These are phyloP conservation scores for Cladophialophora chaetospira DNA, from an alignment of 2,329 filamentous ascomycete species.

Conservation along the genomic window DNA sequence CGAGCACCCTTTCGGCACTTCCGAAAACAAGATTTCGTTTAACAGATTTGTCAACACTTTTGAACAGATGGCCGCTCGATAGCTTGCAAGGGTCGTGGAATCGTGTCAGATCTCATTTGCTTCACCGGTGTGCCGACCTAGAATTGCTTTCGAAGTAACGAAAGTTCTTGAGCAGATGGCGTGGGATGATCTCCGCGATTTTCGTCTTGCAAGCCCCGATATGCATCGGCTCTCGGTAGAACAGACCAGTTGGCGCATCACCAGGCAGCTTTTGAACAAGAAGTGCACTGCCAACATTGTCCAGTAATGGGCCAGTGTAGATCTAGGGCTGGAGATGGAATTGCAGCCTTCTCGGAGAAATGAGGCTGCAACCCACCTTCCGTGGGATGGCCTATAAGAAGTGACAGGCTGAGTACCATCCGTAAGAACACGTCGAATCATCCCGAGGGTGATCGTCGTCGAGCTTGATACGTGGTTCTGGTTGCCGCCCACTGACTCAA, in stretches of 20 bases:
- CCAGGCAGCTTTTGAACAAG: background rate
- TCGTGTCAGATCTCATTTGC: no score
- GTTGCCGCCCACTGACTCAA: background rate
- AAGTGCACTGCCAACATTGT: background rate
- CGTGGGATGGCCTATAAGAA: background rate
- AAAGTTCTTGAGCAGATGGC: background rate
- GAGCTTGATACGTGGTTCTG: background rate
- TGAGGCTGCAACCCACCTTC: background rate
- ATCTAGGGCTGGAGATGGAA: background rate
- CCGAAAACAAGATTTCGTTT: background rate
- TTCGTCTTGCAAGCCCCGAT: background rate
- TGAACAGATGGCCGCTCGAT: background rate
- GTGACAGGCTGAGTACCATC: background rate
- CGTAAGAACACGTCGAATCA: background rate
- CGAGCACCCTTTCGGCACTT: background rate
- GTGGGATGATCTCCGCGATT: background rate
- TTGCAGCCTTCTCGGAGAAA: conserved; percentile 1
- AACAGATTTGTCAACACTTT: background rate
- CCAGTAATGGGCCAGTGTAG: background rate
- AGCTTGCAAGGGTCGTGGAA: background rate
- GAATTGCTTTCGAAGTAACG: no score
- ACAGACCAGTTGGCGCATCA: background rate
- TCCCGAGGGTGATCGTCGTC: background rate
- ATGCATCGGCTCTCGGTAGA: background rate
- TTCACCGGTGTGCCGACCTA: no score